phyloP scores from a whole-genome alignment of 192 early-diverging fungal species.

The Dimargaris xerosporica region DNA sequence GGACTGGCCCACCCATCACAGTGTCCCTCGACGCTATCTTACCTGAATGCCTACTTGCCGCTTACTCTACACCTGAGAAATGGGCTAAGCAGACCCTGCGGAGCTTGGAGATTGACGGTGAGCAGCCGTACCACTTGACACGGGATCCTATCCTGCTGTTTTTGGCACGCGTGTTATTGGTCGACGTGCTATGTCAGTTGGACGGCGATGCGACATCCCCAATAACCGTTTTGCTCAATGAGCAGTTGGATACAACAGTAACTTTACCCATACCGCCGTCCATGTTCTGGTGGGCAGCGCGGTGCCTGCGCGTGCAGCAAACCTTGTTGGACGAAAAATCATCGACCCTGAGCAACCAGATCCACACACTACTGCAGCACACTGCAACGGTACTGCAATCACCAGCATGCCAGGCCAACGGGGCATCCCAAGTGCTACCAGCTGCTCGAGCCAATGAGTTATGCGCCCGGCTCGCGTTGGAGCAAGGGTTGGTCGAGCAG shows the following conservation, averaged over 20 bases:
- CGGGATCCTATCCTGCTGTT: constrained; percentile 48
- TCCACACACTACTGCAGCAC: constrained; percentile 1
- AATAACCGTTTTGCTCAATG: constrained; percentile 11
- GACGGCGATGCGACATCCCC: constrained; percentile 1
- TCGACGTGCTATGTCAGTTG: constrained; percentile 24
- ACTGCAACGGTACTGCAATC: constrained; percentile 15
- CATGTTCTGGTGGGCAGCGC: constrained; percentile 58
- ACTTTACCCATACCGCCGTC: constrained; percentile 12
- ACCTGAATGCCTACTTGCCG: constrained; percentile 24
- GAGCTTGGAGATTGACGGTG: constrained; percentile 56
- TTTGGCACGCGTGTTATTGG: constrained; percentile 48
- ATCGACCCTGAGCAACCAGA: constrained; percentile 16
- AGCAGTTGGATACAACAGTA: constrained; percentile 7
- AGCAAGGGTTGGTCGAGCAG: constrained; percentile 62
- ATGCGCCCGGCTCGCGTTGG: constrained; percentile 52
- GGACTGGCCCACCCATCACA: constrained; percentile 70
- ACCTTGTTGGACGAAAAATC: constrained; percentile 34
- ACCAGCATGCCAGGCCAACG: background rate
- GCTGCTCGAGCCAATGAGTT: background rate
- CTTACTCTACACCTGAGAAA: constrained; percentile 4
- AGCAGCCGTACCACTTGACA: constrained; percentile 70
- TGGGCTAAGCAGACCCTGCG: constrained; percentile 31
- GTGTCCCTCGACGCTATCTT: constrained; percentile 43
- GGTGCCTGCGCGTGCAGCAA: constrained; percentile 65
- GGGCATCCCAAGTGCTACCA: background rate